These are phyloP conservation scores for Blastobotrys attinorum DNA, from an alignment of 805 yeast species.

Conservation along the genomic window DNA sequence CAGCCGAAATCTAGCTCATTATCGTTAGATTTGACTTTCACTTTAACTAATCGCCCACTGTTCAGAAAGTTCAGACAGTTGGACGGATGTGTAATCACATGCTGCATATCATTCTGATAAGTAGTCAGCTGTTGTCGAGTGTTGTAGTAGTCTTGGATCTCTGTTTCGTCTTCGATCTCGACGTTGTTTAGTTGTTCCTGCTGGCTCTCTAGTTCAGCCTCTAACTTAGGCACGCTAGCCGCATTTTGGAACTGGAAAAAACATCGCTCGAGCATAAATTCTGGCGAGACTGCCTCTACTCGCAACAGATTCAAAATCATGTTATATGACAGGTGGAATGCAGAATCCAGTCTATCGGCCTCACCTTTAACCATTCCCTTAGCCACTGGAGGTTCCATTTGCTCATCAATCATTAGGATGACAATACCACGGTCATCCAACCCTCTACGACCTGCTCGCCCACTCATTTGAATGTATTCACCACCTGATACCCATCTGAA, in stretches of 20 bases:
- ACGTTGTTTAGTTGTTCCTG: conserved; percentile 38
- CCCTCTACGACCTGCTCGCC: conserved; percentile 99
- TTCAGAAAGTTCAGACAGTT: conserved; percentile 76
- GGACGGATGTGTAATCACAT: conserved; percentile 86
- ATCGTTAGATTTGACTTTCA: conserved; percentile 26
- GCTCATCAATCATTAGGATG: conserved; percentile 98
- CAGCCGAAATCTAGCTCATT: conserved; percentile 74
- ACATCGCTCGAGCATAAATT: conserved; percentile 89
- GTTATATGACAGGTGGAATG: conserved; percentile 94
- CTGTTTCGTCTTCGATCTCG: conserved; percentile 63
- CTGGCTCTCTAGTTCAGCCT: conserved; percentile 41
- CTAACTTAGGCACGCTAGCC: conserved; percentile 80
- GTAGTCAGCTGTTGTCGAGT: conserved; percentile 59
- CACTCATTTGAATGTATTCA: conserved; percentile 99
- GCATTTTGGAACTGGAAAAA: conserved; percentile 94
- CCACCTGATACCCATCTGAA: conserved; percentile 99
- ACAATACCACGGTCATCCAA: conserved; percentile 98
- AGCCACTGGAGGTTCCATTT: conserved; percentile 99
- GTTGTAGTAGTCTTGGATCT: conserved; percentile 76
- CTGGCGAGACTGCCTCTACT: conserved; percentile 98
- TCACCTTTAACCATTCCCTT: conserved; percentile 99
- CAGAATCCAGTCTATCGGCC: conserved; percentile 95
- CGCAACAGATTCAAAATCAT: conserved; percentile 91
- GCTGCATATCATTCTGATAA: conserved; percentile 69
- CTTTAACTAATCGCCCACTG: conserved; percentile 76